A percentile compares a stretch with the other conserved stretches of the same genome.
Conservation (phyloP, 2,329 filamentous ascomycete genomes). For the Fusarium armeniacum region DNA sequence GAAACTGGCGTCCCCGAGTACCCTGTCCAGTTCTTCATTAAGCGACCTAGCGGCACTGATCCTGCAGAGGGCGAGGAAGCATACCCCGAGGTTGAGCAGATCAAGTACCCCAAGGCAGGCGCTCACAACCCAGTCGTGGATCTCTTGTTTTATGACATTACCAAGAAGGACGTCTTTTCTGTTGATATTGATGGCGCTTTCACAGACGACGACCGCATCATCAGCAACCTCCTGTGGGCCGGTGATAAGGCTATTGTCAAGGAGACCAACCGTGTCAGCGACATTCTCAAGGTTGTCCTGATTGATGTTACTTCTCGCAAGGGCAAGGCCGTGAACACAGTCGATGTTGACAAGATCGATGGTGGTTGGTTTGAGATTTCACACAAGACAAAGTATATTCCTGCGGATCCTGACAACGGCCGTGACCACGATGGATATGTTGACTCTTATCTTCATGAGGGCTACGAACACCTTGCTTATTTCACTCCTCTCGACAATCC, state of each 20-base stretch:
- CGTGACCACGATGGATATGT: conserved; percentile 90
- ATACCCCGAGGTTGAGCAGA: conserved; percentile 89
- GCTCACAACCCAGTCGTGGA: conserved; percentile 93
- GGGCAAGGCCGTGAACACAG: conserved; percentile 82
- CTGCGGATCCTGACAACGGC: conserved; percentile 82
- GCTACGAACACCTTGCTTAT: conserved; percentile 92
- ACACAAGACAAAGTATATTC: conserved; percentile 86
- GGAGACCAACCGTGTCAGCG: conserved; percentile 94
- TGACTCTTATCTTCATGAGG: conserved; percentile 87
- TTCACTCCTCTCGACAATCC: conserved; percentile 89
- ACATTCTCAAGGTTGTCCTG: conserved; percentile 87
- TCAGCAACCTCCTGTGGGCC: conserved; percentile 94
- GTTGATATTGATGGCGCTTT: conserved; percentile 85
- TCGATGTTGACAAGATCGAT: conserved; percentile 86
- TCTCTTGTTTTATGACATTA: conserved; percentile 88
- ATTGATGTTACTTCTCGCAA: conserved; percentile 81
- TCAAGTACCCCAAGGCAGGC: conserved; percentile 98
- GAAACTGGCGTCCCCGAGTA: conserved; percentile 93
- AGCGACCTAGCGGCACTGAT: conserved; percentile 80
- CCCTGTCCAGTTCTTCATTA: conserved; percentile 93
- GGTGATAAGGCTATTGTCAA: conserved; percentile 87
- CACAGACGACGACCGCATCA: conserved; percentile 83
- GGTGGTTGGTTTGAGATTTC: conserved; percentile 98
- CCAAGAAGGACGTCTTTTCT: conserved; percentile 81
- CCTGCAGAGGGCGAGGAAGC: conserved; percentile 80